Percentiles rank a stretch among this genome's conserved stretches.
Evolutionary conservation across 1,284 basidiomycete species (phyloP).

Genomic region (Austroboletus niveus): DNA sequence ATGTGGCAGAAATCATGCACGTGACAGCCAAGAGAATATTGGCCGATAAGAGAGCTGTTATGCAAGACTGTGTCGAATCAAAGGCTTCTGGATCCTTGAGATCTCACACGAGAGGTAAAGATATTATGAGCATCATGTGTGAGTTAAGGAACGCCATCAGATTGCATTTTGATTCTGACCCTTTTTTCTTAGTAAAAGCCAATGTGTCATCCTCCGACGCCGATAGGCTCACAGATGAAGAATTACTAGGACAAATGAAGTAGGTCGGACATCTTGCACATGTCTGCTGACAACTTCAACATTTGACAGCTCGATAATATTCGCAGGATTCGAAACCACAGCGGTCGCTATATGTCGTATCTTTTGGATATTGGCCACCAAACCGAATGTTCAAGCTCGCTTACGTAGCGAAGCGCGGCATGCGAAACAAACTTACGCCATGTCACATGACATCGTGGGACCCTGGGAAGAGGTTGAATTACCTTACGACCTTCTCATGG

Average conservation of each 20-base stretch:
- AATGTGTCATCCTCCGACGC: constrained; percentile 28
- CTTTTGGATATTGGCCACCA: constrained; percentile 33
- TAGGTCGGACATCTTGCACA: constrained; percentile 6
- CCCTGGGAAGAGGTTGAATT: constrained; percentile 29
- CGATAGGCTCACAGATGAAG: constrained; percentile 34
- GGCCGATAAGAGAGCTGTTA: constrained; percentile 34
- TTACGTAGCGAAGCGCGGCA: constrained; percentile 36
- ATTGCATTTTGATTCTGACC: not conserved
- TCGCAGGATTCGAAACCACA: constrained; percentile 40
- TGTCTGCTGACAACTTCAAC: not conserved
- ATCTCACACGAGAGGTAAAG: constrained; percentile 34
- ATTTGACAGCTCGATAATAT: constrained; percentile 33
- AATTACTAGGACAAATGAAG: constrained; percentile 36
- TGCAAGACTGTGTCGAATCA: constrained; percentile 20
- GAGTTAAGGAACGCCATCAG: constrained; percentile 19
- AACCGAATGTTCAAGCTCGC: constrained; percentile 35
- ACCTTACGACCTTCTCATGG: constrained; percentile 35
- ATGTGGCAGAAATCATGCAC: constrained; percentile 50
- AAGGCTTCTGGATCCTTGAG: constrained; percentile 11
- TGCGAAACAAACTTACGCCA: constrained; percentile 21
- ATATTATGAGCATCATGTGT: constrained; percentile 53
- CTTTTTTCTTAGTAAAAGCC: constrained; percentile 25
- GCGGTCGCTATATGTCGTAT: constrained; percentile 38
- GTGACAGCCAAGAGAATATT: constrained; percentile 42
- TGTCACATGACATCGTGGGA: constrained; percentile 16